These are phyloP conservation scores for Metarhizium sp. DNA, from an alignment of 2,329 filamentous ascomycete genomes.

Conservation along the genomic window DNA sequence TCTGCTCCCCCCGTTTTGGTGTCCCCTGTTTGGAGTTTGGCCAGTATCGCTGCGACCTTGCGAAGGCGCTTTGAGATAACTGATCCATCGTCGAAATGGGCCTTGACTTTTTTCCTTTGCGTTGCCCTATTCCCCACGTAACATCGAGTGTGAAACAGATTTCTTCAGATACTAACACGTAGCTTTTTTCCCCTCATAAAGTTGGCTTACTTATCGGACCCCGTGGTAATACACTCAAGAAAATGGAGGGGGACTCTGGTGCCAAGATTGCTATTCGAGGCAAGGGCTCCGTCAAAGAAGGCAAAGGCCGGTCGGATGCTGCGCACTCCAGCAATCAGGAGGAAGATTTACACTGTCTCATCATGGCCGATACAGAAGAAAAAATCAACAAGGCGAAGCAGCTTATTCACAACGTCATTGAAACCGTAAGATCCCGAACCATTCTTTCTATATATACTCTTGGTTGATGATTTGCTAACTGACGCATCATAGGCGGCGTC, in stretches of 20 bases:
- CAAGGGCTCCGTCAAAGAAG: constrained; percentile 99
- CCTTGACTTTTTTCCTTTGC: neutral
- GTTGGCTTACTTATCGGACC: constrained; percentile 99
- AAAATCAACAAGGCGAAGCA: constrained; percentile 99
- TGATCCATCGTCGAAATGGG: constrained; percentile 23
- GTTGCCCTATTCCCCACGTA: constrained; percentile 10
- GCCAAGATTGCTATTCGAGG: constrained; percentile 99
- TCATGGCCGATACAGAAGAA: constrained; percentile 99
- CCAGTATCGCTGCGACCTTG: constrained; percentile 27
- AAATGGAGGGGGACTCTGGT: constrained; percentile 95
- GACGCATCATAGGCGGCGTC: constrained; percentile 68
- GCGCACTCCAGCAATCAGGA: constrained; percentile 99
- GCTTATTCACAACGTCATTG: constrained; percentile 95
- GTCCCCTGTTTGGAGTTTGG: constrained; percentile 30
- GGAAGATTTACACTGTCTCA: constrained; percentile 96
- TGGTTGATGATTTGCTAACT: neutral
- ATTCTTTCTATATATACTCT: neutral
- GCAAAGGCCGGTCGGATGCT: constrained; percentile 96
- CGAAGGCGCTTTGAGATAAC: constrained; percentile 20
- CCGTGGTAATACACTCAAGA: constrained; percentile 99
- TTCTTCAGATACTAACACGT: constrained; percentile 71
- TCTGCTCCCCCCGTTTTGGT: constrained; percentile 21
- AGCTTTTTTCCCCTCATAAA: constrained; percentile 76
- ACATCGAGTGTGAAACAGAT: constrained; percentile 16
- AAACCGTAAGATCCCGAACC: constrained; percentile 61